phyloP scores from a whole-genome alignment of 805 yeast genomes.

The Monosporozyma aerobia region DNA sequence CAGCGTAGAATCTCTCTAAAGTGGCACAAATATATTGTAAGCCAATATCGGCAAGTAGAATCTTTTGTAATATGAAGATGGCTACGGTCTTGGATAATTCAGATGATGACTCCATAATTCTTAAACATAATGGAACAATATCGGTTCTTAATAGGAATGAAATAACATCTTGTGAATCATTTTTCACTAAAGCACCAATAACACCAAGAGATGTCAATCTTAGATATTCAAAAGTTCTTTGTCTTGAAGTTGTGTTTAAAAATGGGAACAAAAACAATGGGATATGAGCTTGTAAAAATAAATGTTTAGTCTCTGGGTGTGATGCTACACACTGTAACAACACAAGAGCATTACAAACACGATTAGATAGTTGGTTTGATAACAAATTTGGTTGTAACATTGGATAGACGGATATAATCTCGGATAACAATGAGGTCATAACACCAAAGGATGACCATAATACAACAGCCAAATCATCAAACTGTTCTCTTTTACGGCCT shows the following conservation, averaged over 20 bases:
- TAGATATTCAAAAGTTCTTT: conserved; percentile 87
- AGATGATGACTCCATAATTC: conserved; percentile 91
- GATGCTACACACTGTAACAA: conserved; percentile 94
- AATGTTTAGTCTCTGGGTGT: conserved; percentile 78
- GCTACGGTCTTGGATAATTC: conserved; percentile 95
- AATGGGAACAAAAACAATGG: conserved; percentile 92
- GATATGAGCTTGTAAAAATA: conserved; percentile 81
- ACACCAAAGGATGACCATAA: conserved; percentile 96
- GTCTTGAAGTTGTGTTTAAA: conserved; percentile 82
- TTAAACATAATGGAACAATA: conserved; percentile 86
- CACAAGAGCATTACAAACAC: conserved; percentile 94
- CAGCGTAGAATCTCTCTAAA: conserved; percentile 89
- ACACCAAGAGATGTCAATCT: conserved; percentile 91
- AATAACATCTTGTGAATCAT: conserved; percentile 91
- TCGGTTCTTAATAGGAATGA: conserved; percentile 89
- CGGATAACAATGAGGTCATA: conserved; percentile 84
- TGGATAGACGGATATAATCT: conserved; percentile 85
- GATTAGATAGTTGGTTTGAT: conserved; percentile 76
- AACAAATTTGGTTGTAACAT: conserved; percentile 77
- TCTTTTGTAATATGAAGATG: conserved; percentile 88
- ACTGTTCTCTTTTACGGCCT: conserved; percentile 90
- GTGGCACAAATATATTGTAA: conserved; percentile 89
- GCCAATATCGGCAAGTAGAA: conserved; percentile 85
- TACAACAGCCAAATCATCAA: conserved; percentile 85
- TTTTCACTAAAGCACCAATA: conserved; percentile 91